Conservation (phyloP, 345 rosid genomes). For the Eucalyptus microcorys region DNA sequence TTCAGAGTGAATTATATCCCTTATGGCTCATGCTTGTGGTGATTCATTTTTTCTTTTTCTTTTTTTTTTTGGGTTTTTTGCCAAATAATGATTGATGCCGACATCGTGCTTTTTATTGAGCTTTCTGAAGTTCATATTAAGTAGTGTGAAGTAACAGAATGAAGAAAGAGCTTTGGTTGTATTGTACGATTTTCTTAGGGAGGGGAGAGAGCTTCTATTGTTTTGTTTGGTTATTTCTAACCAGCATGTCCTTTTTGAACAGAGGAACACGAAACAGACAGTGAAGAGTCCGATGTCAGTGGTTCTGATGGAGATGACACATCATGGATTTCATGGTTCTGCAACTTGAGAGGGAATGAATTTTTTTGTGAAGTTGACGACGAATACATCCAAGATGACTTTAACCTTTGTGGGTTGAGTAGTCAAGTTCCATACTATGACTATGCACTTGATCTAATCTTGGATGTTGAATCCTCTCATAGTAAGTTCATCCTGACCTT, state of each 20-base stretch:
- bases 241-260: neutral
- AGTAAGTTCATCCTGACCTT: conserved; percentile 26
- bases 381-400: conserved; percentile 92
- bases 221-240: neutral
- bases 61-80: neutral
- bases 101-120: neutral
- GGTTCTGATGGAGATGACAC: conserved; percentile 93
- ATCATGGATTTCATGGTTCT: conserved; percentile 98
- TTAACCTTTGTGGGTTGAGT: conserved; percentile 94
- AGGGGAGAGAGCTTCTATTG: neutral
- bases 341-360: conserved; percentile 92
- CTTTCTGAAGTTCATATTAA: neutral
- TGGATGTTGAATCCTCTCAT: conserved; percentile 90
- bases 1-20: neutral
- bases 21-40: neutral
- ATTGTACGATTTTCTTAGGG: neutral
- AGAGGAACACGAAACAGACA: conserved; percentile 80
- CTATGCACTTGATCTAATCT: conserved; percentile 84
- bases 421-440: conserved; percentile 95
- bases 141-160: neutral
- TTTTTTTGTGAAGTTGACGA: conserved; percentile 98
- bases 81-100: neutral
- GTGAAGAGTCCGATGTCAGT: conserved; percentile 78
- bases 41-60: neutral
- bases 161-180: neutral